phyloP scores from a whole-genome alignment of 176 grass and related monocot species.

The Aegilops speltoides region DNA sequence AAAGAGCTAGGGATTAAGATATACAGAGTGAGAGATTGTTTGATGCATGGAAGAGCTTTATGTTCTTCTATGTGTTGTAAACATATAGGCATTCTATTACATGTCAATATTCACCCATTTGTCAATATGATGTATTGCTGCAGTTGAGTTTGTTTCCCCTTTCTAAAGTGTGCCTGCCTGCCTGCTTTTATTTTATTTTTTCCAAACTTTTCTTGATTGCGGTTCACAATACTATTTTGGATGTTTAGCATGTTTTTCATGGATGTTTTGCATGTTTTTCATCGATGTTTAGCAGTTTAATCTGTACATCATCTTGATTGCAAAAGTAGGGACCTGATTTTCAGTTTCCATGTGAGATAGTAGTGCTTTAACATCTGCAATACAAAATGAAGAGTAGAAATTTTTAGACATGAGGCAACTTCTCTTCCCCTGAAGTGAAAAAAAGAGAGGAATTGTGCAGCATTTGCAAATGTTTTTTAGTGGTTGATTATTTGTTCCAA shows the following conservation, averaged over 20 bases:
- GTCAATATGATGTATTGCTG: too few relatives aligned
- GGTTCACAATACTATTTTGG: not conserved
- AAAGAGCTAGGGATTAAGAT: not conserved
- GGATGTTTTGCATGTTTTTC: not conserved
- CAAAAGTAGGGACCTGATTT: not conserved
- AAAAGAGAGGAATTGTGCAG: too few relatives aligned
- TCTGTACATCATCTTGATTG: too few relatives aligned
- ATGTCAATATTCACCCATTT: slow-evolving; percentile 23
- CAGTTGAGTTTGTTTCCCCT: too few relatives aligned
- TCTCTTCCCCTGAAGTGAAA: too few relatives aligned
- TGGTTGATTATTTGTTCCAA: too few relatives aligned
- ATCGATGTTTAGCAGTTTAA: too few relatives aligned
- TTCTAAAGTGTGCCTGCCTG: not conserved
- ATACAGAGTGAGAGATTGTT: slow-evolving; percentile 10
- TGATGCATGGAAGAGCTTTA: too few relatives aligned
- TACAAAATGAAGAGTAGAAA: too few relatives aligned
- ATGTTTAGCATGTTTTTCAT: not conserved
- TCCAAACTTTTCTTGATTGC: not conserved
- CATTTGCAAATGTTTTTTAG: too few relatives aligned
- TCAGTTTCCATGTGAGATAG: not conserved
- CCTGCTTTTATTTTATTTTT: not conserved
- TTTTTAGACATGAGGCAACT: too few relatives aligned
- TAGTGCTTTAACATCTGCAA: not conserved
- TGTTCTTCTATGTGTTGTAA: slow-evolving; percentile 47
- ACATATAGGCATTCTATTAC: slow-evolving; percentile 12